A percentile compares a stretch with the other conserved stretches of the same genome.
Conservation (phyloP, 495 filamentous ascomycete species). For the Bacidia rubella region DNA sequence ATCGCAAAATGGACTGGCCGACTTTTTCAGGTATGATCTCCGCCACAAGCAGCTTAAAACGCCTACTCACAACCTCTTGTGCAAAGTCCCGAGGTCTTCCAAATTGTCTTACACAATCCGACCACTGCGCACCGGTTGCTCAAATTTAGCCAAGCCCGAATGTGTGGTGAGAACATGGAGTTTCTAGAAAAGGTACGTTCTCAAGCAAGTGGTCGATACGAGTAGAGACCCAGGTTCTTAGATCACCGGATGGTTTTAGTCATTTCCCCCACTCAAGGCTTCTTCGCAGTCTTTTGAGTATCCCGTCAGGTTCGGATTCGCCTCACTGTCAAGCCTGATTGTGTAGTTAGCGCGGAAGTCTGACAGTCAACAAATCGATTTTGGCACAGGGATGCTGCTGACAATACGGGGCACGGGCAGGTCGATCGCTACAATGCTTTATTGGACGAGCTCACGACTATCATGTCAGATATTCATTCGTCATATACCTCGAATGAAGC, state of each 20-base stretch:
- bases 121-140: constrained; percentile 29
- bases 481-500: constrained; percentile 30
- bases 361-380: too few species aligned
- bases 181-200: constrained; percentile 33
- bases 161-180: constrained; percentile 33
- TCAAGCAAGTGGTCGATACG: background rate
- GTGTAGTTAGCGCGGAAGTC: too few species aligned
- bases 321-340: too few species aligned
- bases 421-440: constrained; percentile 26
- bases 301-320: too few species aligned
- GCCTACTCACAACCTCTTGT: constrained; percentile 19
- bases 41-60: background rate
- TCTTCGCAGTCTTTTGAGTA: too few species aligned
- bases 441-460: constrained; percentile 25
- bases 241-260: too few species aligned
- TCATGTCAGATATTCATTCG: constrained; percentile 33
- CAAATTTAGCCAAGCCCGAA: constrained; percentile 29
- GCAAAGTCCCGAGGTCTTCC: constrained; percentile 33
- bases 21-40: constrained; percentile 35
- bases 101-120: constrained; percentile 33
- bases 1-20: constrained; percentile 14
- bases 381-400: too few species aligned
- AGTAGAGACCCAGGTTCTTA: too few species aligned
- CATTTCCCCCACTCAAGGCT: too few species aligned
- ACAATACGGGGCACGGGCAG: constrained; percentile 10